Conservation (phyloP, 805 yeast species). For the Candida khao-thaluensis region DNA sequence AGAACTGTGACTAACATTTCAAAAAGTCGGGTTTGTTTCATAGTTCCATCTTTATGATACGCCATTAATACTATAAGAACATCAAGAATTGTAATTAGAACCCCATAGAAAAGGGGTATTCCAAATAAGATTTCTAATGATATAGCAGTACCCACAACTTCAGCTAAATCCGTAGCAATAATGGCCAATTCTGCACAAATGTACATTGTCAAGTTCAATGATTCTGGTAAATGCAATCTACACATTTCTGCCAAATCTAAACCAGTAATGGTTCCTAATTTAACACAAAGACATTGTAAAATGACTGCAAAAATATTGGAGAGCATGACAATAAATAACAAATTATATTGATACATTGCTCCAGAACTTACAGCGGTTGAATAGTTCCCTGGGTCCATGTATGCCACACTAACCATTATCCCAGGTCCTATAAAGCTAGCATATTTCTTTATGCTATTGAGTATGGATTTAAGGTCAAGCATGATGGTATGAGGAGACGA, state of each 20-base stretch:
- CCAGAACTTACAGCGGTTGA: conserved; percentile 94
- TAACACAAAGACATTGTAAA: conserved; percentile 80
- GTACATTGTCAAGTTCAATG: conserved; percentile 62
- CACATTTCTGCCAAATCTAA: conserved; percentile 87
- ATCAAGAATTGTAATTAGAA: conserved; percentile 79
- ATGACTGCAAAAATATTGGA: conserved; percentile 86
- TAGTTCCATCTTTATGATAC: conserved; percentile 80
- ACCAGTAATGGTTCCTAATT: conserved; percentile 92
- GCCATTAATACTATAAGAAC: conserved; percentile 85
- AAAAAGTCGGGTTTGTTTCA: conserved; percentile 72
- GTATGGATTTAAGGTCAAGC: background rate
- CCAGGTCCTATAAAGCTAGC: conserved; percentile 88
- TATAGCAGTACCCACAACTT: conserved; percentile 96
- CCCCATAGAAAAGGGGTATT: conserved; percentile 81
- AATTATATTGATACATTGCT: conserved; percentile 77
- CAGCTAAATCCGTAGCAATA: conserved; percentile 94
- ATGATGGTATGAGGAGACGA: background rate
- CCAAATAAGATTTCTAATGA: conserved; percentile 80
- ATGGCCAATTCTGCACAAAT: conserved; percentile 85
- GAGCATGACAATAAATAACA: conserved; percentile 73
- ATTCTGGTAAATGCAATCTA: conserved; percentile 65
- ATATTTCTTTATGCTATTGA: conserved; percentile 39
- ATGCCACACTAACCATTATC: conserved; percentile 89
- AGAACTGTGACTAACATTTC: conserved; percentile 78
- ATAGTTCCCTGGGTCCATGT: conserved; percentile 97